Evolutionary conservation across 345 rosid genomes (phyloP).

Genomic region (Dipteronia sinensis): DNA sequence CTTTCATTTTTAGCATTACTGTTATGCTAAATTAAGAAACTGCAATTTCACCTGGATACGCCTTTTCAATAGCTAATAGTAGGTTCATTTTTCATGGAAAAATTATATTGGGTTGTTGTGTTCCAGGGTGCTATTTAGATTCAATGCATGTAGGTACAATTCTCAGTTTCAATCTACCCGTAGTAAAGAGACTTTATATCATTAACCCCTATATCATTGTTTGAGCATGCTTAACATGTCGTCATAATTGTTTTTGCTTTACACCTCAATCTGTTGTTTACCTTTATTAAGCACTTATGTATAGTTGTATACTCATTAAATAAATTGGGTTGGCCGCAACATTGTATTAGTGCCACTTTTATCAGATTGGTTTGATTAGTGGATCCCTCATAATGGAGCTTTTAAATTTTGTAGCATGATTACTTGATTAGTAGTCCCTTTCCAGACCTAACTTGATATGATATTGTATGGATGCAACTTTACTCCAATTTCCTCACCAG

Average conservation of each 20-base stretch:
- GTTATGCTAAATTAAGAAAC: background rate
- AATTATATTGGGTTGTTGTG: slow-evolving; percentile 13
- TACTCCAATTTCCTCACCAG: slow-evolving; percentile 6
- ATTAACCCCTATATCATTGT: slow-evolving; percentile 41
- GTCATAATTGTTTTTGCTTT: slow-evolving; percentile 46
- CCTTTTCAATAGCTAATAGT: background rate
- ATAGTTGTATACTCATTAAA: slow-evolving; percentile 28
- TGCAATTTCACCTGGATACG: slow-evolving; percentile 8
- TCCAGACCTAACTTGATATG: slow-evolving; percentile 29
- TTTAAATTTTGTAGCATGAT: slow-evolving; percentile 23
- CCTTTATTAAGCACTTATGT: slow-evolving; percentile 33
- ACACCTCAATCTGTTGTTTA: slow-evolving; percentile 30
- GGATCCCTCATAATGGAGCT: slow-evolving; percentile 41
- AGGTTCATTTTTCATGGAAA: background rate
- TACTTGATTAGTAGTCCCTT: slow-evolving; percentile 21
- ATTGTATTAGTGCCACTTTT: slow-evolving; percentile 25
- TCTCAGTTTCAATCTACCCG: slow-evolving; percentile 24
- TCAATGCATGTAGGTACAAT: slow-evolving; percentile 31
- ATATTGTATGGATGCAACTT: background rate
- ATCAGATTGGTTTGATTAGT: slow-evolving; percentile 25
- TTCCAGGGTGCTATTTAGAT: slow-evolving; percentile 23
- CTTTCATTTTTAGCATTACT: background rate
- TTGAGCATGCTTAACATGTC: slow-evolving; percentile 52
- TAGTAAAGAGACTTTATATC: slow-evolving; percentile 37
- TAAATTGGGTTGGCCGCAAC: slow-evolving; percentile 28